Conservation (phyloP, 2,329 filamentous ascomycete genomes). For the Orbilia quercus region DNA sequence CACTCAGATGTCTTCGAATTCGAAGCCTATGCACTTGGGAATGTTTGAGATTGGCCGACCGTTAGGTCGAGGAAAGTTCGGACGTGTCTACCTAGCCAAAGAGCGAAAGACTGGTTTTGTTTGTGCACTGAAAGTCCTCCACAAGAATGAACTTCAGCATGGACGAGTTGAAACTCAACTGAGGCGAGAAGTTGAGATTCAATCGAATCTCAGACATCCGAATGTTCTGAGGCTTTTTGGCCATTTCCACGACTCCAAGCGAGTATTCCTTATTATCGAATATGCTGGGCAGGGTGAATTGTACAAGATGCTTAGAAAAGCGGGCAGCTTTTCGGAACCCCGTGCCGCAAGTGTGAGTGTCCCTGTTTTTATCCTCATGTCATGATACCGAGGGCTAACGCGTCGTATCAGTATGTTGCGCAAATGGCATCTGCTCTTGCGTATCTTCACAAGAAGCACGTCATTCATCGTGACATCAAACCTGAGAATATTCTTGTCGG, state of each 20-base stretch:
- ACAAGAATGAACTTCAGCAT: conserved; percentile 83
- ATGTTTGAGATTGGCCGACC: conserved; percentile 95
- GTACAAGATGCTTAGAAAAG: conserved; percentile 85
- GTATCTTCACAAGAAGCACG: conserved; percentile 95
- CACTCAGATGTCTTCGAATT: conserved; percentile 57
- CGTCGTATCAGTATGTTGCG: conserved; percentile 74
- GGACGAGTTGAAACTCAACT: conserved; percentile 88
- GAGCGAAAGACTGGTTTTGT: conserved; percentile 83
- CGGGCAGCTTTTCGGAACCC: conserved; percentile 83
- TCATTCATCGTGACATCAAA: conserved; percentile 98
- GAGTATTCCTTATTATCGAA: conserved; percentile 87
- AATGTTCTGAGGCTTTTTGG: conserved; percentile 86
- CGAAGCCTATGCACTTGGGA: conserved; percentile 79
- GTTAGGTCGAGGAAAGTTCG: conserved; percentile 87
- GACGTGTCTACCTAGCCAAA: conserved; percentile 84
- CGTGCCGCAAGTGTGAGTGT: conserved; percentile 73
- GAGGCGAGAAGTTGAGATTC: conserved; percentile 87
- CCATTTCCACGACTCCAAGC: conserved; percentile 89
- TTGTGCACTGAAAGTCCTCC: conserved; percentile 85
- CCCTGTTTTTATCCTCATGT: not conserved
- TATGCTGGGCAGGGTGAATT: conserved; percentile 87
- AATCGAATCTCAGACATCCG: conserved; percentile 85
- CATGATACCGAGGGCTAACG: conserved; percentile 5
- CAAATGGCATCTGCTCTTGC: conserved; percentile 90
- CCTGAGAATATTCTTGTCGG: conserved; percentile 96